Evolutionary conservation across 352 stramenopile genomes (phyloP).

Genomic region (Pythium volutum): DNA sequence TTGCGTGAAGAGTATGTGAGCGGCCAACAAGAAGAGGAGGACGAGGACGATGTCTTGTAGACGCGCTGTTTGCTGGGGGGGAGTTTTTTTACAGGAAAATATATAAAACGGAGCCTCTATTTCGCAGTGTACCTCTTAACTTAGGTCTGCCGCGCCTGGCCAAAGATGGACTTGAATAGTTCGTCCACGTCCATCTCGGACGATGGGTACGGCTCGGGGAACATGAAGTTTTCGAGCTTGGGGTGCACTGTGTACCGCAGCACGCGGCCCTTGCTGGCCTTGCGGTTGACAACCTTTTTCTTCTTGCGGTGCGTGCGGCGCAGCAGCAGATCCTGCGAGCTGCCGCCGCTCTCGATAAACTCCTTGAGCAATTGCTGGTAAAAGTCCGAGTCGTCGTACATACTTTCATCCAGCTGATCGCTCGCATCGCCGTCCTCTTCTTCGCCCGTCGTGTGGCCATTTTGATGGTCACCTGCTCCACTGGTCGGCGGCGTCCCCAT

Average conservation of each 20-base stretch:
- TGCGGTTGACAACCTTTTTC: constrained; percentile 86
- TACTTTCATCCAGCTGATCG: constrained; percentile 70
- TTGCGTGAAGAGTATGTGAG: constrained; percentile 62
- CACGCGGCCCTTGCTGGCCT: constrained; percentile 82
- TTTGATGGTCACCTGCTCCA: not conserved
- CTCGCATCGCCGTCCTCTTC: constrained; percentile 32
- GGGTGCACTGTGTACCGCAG: constrained; percentile 83
- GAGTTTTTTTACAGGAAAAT: constrained; percentile 1
- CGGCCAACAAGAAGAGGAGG: constrained; percentile 69
- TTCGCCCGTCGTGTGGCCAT: constrained; percentile 33
- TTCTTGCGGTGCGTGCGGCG: constrained; percentile 77
- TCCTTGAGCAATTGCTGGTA: constrained; percentile 89
- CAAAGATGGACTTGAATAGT: constrained; percentile 84
- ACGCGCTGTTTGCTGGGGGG: not conserved
- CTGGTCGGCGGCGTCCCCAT: constrained; percentile 33
- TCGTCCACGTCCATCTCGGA: constrained; percentile 82
- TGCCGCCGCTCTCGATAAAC: constrained; percentile 79
- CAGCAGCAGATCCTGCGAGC: constrained; percentile 47
- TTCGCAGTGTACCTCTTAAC: constrained; percentile 14
- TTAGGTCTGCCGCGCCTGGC: constrained; percentile 47
- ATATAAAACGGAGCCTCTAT: constrained; percentile 22
- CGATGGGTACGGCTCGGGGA: constrained; percentile 73
- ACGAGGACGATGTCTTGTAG: constrained; percentile 87
- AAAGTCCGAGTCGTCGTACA: constrained; percentile 88
- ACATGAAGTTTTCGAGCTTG: constrained; percentile 91